A percentile compares a stretch with the other conserved stretches of the same genome.
These are phyloP conservation scores for Colletotrichum ledebouriae DNA, from an alignment of 2,329 filamentous ascomycete species.

Conservation along the genomic window DNA sequence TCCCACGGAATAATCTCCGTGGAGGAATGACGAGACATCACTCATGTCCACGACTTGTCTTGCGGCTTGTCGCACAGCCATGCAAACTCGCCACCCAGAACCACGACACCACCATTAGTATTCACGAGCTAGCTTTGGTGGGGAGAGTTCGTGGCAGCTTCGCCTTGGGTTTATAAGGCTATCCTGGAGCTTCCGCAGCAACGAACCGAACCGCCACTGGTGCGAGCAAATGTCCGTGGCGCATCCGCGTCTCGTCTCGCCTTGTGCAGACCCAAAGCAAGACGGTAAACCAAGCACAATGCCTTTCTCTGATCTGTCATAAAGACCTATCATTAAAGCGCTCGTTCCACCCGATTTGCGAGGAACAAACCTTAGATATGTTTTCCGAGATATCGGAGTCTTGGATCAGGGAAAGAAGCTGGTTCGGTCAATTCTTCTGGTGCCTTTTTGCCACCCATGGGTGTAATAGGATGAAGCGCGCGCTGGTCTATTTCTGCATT, in stretches of 20 bases:
- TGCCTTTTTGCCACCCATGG: not conserved
- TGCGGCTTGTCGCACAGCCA: slow-evolving; percentile 29
- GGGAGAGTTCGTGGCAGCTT: slow-evolving; percentile 27
- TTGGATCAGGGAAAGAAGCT: not conserved
- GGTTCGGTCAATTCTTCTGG: not conserved
- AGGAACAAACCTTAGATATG: not conserved
- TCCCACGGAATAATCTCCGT: not conserved
- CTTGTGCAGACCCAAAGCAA: not conserved
- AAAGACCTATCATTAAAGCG: not conserved
- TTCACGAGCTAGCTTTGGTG: slow-evolving; percentile 7
- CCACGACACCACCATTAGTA: slow-evolving; percentile 13
- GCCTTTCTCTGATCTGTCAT: not conserved
- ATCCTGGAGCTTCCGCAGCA: slow-evolving; percentile 12
- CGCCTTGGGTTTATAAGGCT: slow-evolving; percentile 21
- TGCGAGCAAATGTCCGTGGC: not conserved
- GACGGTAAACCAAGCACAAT: not conserved
- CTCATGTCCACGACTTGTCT: not conserved
- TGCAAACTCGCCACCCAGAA: slow-evolving; percentile 27
- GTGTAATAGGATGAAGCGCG: slow-evolving; percentile 37
- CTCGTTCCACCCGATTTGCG: slow-evolving; percentile 6
- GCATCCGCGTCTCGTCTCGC: not conserved
- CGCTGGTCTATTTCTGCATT: slow-evolving; percentile 41
- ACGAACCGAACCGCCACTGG: slow-evolving; percentile 3
- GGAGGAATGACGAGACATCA: not conserved
- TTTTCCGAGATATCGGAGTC: slow-evolving; percentile 14